Evolutionary conservation across 805 yeast genomes (phyloP), one percentile per base, ranked within the genome.

Genomic region (Wickerhamiella slavikovae): DNA sequence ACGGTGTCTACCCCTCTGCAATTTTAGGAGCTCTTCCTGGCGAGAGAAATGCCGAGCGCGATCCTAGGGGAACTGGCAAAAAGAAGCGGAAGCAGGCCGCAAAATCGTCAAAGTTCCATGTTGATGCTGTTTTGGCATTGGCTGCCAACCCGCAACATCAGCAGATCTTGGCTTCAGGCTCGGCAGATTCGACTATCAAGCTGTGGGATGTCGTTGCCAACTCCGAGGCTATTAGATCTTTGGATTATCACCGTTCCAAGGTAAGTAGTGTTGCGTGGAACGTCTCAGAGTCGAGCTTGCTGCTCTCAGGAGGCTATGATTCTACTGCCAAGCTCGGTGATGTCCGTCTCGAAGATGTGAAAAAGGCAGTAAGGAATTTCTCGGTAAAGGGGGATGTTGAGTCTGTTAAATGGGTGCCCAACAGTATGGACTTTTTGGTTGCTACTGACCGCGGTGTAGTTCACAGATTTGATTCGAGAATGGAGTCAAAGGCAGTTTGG

Each of bases 251-350:
- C 54, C 54, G 57, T n/a, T 69, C 69, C 37, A 82, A 78, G 45
- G 93, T 89, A 27, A 77, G 93, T 11, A 58, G 77, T 15, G 72
- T 91, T 15, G 75, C 75, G 45, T 89, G 96, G 95, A 85, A 78
- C 49, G 64, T 62, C 27, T 43, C 30, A 1, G 61, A 57, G 25
- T 48, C 49, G 25, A 46, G 65, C 2, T 57, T 54, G n/a, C 56
- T 89, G 29, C 59, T 89, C 37, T 73, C 93, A 11, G 95, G 94
- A 45, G 94, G 96, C 41, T 89, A 89, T 51, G 95, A 89, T 50
- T 60, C 66, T 31, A 66, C 71, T 24, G 89, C 77, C 16, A 46
- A 52, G 14, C 58, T 85, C n/a, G 58, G 76, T 10, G 96, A 89
- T 58, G 80, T 85, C 25, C 68, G 95, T 48, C 65, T 75, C 24